Evolutionary conservation across 2,329 filamentous ascomycete genomes (phyloP), one percentile per base, ranked within the genome.

Genomic region (Phyllosticta capitalensis): DNA sequence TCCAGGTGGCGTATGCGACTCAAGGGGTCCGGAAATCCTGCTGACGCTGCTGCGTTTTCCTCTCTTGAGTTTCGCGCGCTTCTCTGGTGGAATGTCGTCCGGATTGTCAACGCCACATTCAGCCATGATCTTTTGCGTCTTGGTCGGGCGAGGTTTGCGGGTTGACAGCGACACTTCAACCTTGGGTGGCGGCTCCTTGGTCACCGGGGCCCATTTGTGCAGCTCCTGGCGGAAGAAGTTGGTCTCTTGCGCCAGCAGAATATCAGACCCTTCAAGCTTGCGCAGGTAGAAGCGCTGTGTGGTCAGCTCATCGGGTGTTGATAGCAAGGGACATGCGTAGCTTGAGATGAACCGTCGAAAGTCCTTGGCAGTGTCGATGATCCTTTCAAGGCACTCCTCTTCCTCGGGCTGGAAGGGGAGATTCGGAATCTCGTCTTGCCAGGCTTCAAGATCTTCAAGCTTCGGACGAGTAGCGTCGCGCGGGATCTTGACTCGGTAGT

Each of bases 331-430:
- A 68, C 91, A 94, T 71, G 92, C 92, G 69, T 89, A 92, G 4
- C 83, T 81, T 12, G 84, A 79, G 58, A 99, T 86, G 67, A 90
- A 92, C 30, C 89, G 85, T 53, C 92, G 85, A 76, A 97, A 99
- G 2, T 83, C 83, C 64, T 87, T 83, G 3, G 92, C 92, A 65
- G 90, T 89, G 59, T 90, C 83, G 69, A 96, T 89, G 62, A 99
- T 96, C 53, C 84, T 86, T n/a, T 84, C 82, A 5, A 99, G 79
- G 0, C 92, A 83, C 6, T 92, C 86, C 72, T 97, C 91, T 71
- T 99, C 94, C 63, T 97, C 94, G 0, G 94, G 92, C 67, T 96
- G 94, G 77, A 99, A 99, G 0, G 94, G 94, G 2, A 96, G 79
- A 48, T 72, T 76, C 1, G 82, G 76, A 55, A 97, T 87, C 71